phyloP scores from a whole-genome alignment of 2,329 filamentous ascomycete genomes.

The Whalleya microplaca region DNA sequence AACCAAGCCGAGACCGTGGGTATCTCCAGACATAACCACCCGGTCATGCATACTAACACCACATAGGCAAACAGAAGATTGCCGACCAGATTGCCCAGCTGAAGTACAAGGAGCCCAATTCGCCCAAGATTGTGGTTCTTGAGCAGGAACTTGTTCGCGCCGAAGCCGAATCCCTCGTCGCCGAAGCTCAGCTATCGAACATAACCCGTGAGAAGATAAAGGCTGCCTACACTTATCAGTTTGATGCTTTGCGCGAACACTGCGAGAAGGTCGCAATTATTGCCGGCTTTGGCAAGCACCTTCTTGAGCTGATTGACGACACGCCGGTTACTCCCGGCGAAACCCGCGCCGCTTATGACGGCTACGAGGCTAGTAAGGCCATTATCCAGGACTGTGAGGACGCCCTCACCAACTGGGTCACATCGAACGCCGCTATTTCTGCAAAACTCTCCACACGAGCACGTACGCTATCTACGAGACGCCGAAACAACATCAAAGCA shows the following conservation, averaged over 20 bases:
- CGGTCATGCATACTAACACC: slow-evolving; percentile 23
- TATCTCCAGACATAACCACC: slow-evolving; percentile 23
- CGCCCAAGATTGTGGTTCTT: slow-evolving; percentile 93
- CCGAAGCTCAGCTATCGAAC: slow-evolving; percentile 97
- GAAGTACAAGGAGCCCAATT: slow-evolving; percentile 99
- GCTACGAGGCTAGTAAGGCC: slow-evolving; percentile 96
- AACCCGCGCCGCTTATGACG: slow-evolving; percentile 93
- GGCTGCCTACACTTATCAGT: slow-evolving; percentile 96
- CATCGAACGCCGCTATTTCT: slow-evolving; percentile 83
- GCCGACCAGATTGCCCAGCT: slow-evolving; percentile 98
- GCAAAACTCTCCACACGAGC: slow-evolving; percentile 86
- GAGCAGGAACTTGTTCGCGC: slow-evolving; percentile 98
- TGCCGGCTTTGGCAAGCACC: slow-evolving; percentile 95
- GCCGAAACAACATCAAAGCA: slow-evolving; percentile 70
- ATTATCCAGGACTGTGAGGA: slow-evolving; percentile 99
- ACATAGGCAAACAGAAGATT: slow-evolving; percentile 93
- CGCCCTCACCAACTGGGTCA: slow-evolving; percentile 95
- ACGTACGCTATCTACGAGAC: slow-evolving; percentile 84
- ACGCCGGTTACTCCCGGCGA: slow-evolving; percentile 96
- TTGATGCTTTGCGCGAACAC: slow-evolving; percentile 95
- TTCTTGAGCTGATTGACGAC: slow-evolving; percentile 96
- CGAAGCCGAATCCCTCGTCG: slow-evolving; percentile 97
- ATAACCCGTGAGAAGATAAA: slow-evolving; percentile 99
- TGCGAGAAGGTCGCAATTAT: slow-evolving; percentile 98
- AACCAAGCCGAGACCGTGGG: slow-evolving; percentile 95